Base-by-base conservation (phyloP, 148 eudicot genomes). In the Chenopodium suecicum region DNA sequence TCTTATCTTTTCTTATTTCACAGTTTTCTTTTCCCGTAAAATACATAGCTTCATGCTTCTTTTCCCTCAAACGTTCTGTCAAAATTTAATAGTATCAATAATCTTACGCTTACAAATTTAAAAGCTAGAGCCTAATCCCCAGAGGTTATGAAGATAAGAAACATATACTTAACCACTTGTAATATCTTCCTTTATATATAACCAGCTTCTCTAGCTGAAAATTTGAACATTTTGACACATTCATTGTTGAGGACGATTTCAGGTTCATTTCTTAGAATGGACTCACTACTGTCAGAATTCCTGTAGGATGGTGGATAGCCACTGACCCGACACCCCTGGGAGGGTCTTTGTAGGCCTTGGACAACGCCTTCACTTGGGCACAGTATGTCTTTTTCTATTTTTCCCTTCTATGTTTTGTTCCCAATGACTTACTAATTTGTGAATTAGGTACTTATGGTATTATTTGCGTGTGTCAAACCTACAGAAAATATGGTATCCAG, bases 251-350 rank as follows among this genome's bases (percentile, higher is more conserved):
- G 79, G 87, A 87, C 7, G 97, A 92, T 79, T 92, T 92, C 89
- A 83, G 82, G 73, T 91, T 89, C 86, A 87, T 92, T 25, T 84
- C 89, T 10, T 79, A 83, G 62, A 89, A 86, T 68, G 97, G 97
- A 22, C 14, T 90, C 27, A 90, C 90, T 77, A 90, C 90, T 1
- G 94, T 90, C 27, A 88, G 91, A 60, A 89, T 92, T 78, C 96
- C 96, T 0, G 91, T 92, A 12, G 96, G 93, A 56, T 92, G 93
- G 96, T 92, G 96, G 96, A 92, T 87, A 41, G 90, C 86, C 7
- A 82, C 83, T 54, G 90, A 85, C n/a, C 92, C 91, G 9, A 81
- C 73, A 34, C 97, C 91, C 7, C 92, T 91, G 20, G 90, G 87
- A 22, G 97, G 94, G 44, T 89, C 94, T 19, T 84, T 90, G 84